Percentiles rank a stretch among this genome's conserved stretches.
These are phyloP conservation scores for Cyclocybe cylindracea DNA, from an alignment of 768 basidiomycete species.

Conservation along the genomic window DNA sequence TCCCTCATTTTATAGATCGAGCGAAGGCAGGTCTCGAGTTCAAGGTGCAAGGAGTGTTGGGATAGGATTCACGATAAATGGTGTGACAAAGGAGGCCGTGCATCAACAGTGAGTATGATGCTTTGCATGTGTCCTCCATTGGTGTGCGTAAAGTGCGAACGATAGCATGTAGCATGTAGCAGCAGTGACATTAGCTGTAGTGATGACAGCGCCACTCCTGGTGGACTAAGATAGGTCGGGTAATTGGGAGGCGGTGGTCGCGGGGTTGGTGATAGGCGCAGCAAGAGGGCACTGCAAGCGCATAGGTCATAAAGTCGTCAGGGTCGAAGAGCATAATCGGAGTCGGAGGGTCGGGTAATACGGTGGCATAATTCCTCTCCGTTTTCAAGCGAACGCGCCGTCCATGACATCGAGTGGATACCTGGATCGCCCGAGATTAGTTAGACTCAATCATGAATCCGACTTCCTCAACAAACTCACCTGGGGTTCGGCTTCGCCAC, in stretches of 20 bases:
- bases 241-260: slow-evolving; percentile 1
- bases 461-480: slow-evolving; percentile 18
- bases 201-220: slow-evolving; percentile 16
- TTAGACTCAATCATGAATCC: background rate
- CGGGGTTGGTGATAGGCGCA: background rate
- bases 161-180: background rate
- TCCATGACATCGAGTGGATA: slow-evolving; percentile 25
- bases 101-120: background rate
- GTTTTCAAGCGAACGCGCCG: slow-evolving; percentile 22
- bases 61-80: background rate
- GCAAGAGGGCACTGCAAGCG: background rate
- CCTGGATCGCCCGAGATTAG: slow-evolving; percentile 7
- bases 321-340: no score
- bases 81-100: background rate
- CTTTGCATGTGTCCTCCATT: background rate
- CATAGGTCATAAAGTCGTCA: no score
- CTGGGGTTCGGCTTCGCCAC: slow-evolving; percentile 27
- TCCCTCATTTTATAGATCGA: slow-evolving; percentile 16
- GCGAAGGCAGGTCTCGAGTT: slow-evolving; percentile 15
- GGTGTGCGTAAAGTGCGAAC: background rate
- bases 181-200: background rate
- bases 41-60: slow-evolving; percentile 8
- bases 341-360: no score
- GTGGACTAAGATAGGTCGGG: slow-evolving; percentile 14
- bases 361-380: no score